These are phyloP conservation scores for Diplocarpon rosae DNA, from an alignment of 2,329 filamentous ascomycete genomes.

Conservation along the genomic window DNA sequence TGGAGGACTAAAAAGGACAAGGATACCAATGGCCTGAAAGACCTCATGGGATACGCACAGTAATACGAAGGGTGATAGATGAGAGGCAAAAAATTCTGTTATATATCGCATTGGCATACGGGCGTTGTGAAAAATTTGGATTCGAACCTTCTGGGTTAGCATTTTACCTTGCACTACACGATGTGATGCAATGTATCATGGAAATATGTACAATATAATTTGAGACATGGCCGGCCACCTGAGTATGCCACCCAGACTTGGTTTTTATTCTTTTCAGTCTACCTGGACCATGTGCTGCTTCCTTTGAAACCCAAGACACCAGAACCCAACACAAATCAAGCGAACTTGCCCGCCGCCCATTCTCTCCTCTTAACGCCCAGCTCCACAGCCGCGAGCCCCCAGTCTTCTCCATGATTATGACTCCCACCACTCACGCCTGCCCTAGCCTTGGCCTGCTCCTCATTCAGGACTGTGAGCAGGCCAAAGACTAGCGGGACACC, in stretches of 20 bases:
- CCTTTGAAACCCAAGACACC: background rate
- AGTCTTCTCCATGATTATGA: constrained; percentile 95
- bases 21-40: constrained; percentile 23
- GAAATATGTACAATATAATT: constrained; percentile 4
- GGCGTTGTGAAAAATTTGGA: constrained; percentile 21
- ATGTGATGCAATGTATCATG: no score
- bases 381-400: constrained; percentile 90
- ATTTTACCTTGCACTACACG: no score
- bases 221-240: background rate
- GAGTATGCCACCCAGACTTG: background rate
- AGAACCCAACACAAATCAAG: constrained; percentile 4
- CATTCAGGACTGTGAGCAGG: constrained; percentile 75
- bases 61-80: constrained; percentile 14
- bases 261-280: background rate
- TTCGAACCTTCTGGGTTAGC: background rate
- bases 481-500: constrained; percentile 88
- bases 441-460: constrained; percentile 77
- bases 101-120: constrained; percentile 7
- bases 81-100: constrained; percentile 7
- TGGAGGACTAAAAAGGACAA: constrained; percentile 55
- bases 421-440: constrained; percentile 72
- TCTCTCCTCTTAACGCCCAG: constrained; percentile 77
- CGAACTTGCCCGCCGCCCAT: constrained; percentile 47
- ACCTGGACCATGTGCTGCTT: no score
- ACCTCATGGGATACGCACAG: constrained; percentile 23